These are phyloP conservation scores for Scedosporium aurantiacum DNA, from an alignment of 2,329 filamentous ascomycete genomes.

Conservation along the genomic window DNA sequence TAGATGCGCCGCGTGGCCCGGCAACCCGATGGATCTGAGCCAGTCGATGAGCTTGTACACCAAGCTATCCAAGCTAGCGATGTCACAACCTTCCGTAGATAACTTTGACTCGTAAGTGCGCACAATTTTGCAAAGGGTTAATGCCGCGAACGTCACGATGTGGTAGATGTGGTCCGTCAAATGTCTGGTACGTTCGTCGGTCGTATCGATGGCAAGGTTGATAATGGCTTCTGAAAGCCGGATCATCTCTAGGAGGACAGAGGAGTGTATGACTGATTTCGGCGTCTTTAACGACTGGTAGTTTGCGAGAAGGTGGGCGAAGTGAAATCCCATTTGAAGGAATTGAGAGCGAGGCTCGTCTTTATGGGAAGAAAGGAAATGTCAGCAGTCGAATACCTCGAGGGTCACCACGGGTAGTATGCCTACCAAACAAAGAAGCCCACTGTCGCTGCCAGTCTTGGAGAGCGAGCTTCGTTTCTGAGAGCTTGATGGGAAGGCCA, in stretches of 20 bases:
- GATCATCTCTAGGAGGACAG: conserved; percentile 15
- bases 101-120: conserved; percentile 12
- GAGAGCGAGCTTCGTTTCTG: conserved; percentile 9
- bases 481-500: conserved; percentile 6
- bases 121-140: conserved; percentile 14
- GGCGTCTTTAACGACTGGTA: conserved; percentile 14
- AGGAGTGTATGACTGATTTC: conserved; percentile 9
- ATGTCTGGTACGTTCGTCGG: conserved; percentile 17
- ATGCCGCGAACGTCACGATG: conserved; percentile 16
- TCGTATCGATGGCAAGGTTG: conserved; percentile 17
- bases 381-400: neutral
- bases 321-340: conserved; percentile 19
- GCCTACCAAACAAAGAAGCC: conserved; percentile 13
- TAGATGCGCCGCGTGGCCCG: conserved; percentile 16
- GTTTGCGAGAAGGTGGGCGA: conserved; percentile 15
- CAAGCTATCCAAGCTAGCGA: conserved; percentile 10
- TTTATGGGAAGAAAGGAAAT: conserved; percentile 6
- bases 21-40: conserved; percentile 14
- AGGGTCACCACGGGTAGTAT: neutral
- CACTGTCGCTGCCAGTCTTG: conserved; percentile 15
- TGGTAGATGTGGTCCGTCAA: conserved; percentile 20
- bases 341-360: conserved; percentile 19
- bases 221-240: conserved; percentile 14
- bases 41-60: conserved; percentile 13
- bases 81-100: conserved; percentile 4